These are phyloP conservation scores for Hymenoscyphus occultus DNA, from an alignment of 2,329 filamentous ascomycete genomes.

Conservation along the genomic window DNA sequence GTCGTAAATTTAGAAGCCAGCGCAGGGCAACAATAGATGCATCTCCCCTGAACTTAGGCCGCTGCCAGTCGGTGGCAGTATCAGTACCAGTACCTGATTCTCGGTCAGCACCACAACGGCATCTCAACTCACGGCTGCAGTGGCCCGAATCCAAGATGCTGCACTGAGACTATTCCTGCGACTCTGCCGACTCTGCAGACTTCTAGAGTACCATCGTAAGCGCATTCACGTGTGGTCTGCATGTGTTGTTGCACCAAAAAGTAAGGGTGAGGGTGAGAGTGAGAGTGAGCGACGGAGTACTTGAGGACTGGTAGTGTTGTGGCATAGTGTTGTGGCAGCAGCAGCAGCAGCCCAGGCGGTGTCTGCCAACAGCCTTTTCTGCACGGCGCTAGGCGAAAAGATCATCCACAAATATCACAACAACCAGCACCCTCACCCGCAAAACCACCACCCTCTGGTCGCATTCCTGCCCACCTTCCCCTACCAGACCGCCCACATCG, in stretches of 20 bases:
- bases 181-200: background rate
- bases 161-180: background rate
- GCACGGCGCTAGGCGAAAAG: background rate
- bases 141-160: background rate
- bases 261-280: background rate
- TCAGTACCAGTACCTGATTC: background rate
- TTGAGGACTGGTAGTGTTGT: too few species aligned
- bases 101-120: background rate
- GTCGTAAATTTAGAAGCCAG: background rate
- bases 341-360: background rate
- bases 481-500: slow-evolving; percentile 6
- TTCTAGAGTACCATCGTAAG: background rate
- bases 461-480: slow-evolving; percentile 14
- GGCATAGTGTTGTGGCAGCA: background rate
- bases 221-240: background rate
- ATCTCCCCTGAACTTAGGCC: background rate
- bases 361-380: background rate
- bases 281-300: background rate
- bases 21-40: background rate
- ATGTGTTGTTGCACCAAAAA: background rate
- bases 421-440: background rate
- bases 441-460: slow-evolving; percentile 12
- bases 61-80: too few species aligned
- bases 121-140: background rate
- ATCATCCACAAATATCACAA: slow-evolving; percentile 4